Evolutionary conservation across 352 stramenopile species (phyloP).

Genomic region (Thalassiosira ordinaria): DNA sequence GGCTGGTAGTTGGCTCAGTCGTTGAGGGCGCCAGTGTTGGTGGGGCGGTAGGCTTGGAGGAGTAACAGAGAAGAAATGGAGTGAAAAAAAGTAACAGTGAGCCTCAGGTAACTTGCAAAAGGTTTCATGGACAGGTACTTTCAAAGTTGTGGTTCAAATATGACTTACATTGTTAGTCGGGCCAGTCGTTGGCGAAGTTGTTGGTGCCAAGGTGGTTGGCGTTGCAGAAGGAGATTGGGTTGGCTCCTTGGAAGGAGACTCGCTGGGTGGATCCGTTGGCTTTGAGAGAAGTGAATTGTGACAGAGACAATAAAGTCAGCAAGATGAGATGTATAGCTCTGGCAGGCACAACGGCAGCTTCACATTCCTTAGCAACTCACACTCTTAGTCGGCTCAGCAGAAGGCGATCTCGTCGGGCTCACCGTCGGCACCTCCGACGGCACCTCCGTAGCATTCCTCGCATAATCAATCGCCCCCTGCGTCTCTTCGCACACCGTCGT

Average conservation of each 20-base stretch:
- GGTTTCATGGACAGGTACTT: too few species aligned
- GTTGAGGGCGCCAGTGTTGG: slow-evolving; percentile 2
- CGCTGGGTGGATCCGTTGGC: slow-evolving; percentile 24
- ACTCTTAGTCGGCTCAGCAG: background rate
- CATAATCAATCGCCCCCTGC: slow-evolving; percentile 60
- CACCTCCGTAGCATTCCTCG: slow-evolving; percentile 11
- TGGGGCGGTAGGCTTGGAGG: background rate
- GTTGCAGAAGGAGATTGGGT: background rate
- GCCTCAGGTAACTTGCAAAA: too few species aligned
- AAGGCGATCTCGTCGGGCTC: slow-evolving; percentile 13
- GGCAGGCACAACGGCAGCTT: too few species aligned
- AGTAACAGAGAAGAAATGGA: background rate
- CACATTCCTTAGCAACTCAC: slow-evolving; percentile 13
- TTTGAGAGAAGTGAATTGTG: background rate
- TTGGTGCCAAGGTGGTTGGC: too few species aligned
- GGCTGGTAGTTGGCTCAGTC: background rate
- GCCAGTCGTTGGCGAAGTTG: too few species aligned
- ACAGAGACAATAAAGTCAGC: too few species aligned
- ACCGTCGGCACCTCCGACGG: slow-evolving; percentile 5
- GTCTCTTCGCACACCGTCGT: slow-evolving; percentile 69
- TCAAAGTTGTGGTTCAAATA: too few species aligned
- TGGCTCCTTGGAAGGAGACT: background rate
- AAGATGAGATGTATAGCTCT: too few species aligned
- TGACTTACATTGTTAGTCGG: too few species aligned
- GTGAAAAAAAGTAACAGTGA: background rate